Percentiles rank a stretch among this genome's conserved stretches.
phyloP scores from a whole-genome alignment of 1,139 yeast species.

The Geotrichum candidum region DNA sequence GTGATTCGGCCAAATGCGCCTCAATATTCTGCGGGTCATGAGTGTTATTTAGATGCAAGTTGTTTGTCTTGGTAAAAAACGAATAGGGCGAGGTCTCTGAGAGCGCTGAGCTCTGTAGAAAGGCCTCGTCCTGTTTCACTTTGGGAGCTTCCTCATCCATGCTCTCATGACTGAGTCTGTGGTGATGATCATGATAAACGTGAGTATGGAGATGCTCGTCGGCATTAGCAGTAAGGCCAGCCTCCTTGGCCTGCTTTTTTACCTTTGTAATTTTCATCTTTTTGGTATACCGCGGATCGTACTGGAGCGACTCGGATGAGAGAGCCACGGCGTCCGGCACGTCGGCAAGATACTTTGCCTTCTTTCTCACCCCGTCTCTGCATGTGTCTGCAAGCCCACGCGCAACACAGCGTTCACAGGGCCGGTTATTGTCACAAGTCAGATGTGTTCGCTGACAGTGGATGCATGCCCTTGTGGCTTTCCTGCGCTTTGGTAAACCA shows the following conservation, averaged over 20 bases:
- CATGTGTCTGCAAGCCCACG: slow-evolving; percentile 65
- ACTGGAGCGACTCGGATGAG: slow-evolving; percentile 20
- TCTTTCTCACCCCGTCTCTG: slow-evolving; percentile 82
- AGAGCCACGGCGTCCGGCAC: slow-evolving; percentile 18
- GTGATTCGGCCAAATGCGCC: neutral
- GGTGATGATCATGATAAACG: neutral
- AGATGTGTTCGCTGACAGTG: slow-evolving; percentile 88
- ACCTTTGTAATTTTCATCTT: slow-evolving; percentile 3
- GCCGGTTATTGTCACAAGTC: slow-evolving; percentile 77
- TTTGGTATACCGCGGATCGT: slow-evolving; percentile 22
- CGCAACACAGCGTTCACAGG: slow-evolving; percentile 73
- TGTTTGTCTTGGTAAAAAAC: neutral
- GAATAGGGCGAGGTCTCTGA: neutral
- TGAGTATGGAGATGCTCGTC: neutral
- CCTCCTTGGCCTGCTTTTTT: neutral
- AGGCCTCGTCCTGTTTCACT: neutral
- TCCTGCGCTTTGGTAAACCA: slow-evolving; percentile 38
- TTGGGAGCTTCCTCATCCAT: neutral
- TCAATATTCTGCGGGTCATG: neutral
- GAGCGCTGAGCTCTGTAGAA: neutral
- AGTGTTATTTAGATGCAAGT: neutral
- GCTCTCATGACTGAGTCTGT: neutral
- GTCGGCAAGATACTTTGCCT: slow-evolving; percentile 61
- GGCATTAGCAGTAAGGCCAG: neutral
- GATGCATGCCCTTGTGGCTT: slow-evolving; percentile 81